phyloP scores from a whole-genome alignment of 163 green algal genomes.

The Chlorella variabilis region DNA sequence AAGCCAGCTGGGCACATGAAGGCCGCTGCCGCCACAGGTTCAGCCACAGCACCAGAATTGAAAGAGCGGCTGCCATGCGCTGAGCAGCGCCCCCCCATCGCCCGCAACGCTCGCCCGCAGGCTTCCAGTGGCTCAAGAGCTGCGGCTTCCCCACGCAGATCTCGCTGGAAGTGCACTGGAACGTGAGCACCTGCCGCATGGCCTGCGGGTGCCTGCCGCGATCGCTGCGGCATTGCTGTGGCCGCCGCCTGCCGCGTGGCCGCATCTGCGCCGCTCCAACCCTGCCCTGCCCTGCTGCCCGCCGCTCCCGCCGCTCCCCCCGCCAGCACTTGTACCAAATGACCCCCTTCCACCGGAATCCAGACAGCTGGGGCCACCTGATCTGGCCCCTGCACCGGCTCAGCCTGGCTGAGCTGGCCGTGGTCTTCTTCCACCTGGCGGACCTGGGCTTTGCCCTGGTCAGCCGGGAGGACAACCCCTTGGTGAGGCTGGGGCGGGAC shows the following conservation, averaged over 20 bases:
- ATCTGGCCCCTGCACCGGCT: constrained; percentile 23
- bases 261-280: no score
- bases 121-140: background rate
- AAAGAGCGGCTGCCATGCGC: no score
- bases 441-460: constrained; percentile 20
- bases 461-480: constrained; percentile 21
- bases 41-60: no score
- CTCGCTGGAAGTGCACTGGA: constrained; percentile 34
- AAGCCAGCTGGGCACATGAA: no score
- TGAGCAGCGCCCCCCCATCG: no score
- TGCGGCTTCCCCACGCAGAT: constrained; percentile 15
- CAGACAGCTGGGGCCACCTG: background rate
- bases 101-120: no score
- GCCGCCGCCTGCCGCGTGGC: no score
- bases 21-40: no score
- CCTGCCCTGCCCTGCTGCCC: no score
- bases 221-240: background rate
- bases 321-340: background rate
- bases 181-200: background rate
- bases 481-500: no score
- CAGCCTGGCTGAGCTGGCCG: constrained; percentile 22
- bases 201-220: no score
- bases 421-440: constrained; percentile 18
- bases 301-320: no score
- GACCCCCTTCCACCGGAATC: background rate